Evolutionary conservation across 2,329 filamentous ascomycete genomes (phyloP), one percentile per base, ranked within the genome.

Genomic region (Cryphonectria parasitica): DNA sequence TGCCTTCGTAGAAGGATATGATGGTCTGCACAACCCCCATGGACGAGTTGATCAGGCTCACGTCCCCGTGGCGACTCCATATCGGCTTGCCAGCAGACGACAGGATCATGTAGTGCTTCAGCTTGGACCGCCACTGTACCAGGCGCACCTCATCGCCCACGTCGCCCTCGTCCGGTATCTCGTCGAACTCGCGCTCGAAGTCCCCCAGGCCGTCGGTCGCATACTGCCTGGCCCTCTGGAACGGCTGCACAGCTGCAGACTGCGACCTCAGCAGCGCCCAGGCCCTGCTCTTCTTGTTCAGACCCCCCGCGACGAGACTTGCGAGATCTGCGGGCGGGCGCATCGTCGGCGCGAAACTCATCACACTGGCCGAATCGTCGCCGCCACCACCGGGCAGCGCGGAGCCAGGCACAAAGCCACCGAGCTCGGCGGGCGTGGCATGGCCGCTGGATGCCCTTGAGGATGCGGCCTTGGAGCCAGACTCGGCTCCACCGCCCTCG

Each of bases 81-180:
- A 99, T 97, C 15, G 96, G 97, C 79, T 99, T 99, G 28, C 96
- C 96, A 13, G 97, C 95, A 19, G 94, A 95, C 2, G 96, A 98
- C 1, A 99, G 84, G 76, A 99, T 97, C 81, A 99, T 89, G 80
- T 97, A 99, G 81, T 99, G 96, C 81, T 99, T 99, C 73, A 95
- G 86, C 82, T 98, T 98, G 52, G 92, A 89, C 78, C 94, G 96
- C 95, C 95, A 99, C 73, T 90, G 85, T 22, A 84, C 82, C 56
- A 97, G 84, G 36, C 93, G 83, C 63, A 85, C 82, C 63, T 90
- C 88, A 68, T 89, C 87, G 63, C 79, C 80, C 63, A 80, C 79
- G 68, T 80, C 77, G 8, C 77, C 74, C 39, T 83, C 85, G 8
- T 90, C 87, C 0, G 90, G 91, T 56, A 97, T 85, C 36, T 89